Base-by-base conservation (phyloP, 2,329 filamentous ascomycete species). In the Shiraia bambusicola region DNA sequence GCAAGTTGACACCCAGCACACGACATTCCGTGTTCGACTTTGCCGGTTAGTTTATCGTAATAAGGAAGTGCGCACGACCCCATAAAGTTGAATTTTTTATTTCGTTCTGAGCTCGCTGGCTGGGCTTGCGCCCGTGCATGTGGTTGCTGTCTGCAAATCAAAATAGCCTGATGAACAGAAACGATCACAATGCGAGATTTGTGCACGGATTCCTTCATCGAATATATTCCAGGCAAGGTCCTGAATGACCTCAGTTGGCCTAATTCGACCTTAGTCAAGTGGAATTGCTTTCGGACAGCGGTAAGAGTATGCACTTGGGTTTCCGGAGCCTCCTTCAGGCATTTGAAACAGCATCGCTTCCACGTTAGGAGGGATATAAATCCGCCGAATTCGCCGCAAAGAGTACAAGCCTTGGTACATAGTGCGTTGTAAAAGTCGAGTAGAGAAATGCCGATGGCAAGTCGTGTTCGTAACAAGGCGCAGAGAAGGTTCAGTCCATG, bases 401-500 rank as follows among this genome's bases (percentile, higher is more conserved):
- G 17, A n/a, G 31, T 34, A 37, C 53, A 69, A 12, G n/a, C 26
- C 43, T 62, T 54, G 12, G 52, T 60, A 31, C 56, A 63, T 2
- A 69, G 43, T 17, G 40, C 37, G 3, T 40, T 1, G 34, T 58
- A 57, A 31, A 62, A 56, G 7, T 61, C 48, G 17, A 31, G 7
- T 0, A 67, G 45, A 29, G 54, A 55, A 41, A 65, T 25, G 26
- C 7, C 5, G 17, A 15, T 28, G 10, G 64, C 63, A 34, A 59
- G 43, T 33, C 36, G 25, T 33, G 63, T 65, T 39, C 47, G 55
- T 29, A 69, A 45, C 22, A 67, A 47, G 29, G 62, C 59, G 40
- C 56, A 62, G 33, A 69, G 32, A 25, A 65, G 50, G 45, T 64
- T 51, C 0, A 66, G 48, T 13, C 59, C 61, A 34, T 62, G 45